phyloP scores from a whole-genome alignment of 129 eudicot species.

The Erigeron canadensis region DNA sequence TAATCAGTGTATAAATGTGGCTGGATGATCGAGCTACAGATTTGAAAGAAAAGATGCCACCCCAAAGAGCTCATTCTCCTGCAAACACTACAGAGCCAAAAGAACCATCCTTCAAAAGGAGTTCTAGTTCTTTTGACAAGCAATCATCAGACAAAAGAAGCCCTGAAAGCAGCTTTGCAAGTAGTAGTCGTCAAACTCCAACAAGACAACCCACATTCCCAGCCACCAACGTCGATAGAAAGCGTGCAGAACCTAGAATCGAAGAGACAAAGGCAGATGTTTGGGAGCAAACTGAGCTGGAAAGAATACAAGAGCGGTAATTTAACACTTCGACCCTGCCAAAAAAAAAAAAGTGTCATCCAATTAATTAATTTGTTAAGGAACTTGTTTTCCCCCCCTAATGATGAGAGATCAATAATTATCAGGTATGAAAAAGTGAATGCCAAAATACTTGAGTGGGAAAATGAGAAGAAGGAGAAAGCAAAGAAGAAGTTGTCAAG shows the following conservation, averaged over 20 bases:
- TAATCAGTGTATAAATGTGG: neutral
- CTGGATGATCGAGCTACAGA: slow-evolving; percentile 20
- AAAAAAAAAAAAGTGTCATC: neutral
- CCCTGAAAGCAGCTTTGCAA: slow-evolving; percentile 26
- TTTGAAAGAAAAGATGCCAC: slow-evolving; percentile 40
- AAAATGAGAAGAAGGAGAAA: slow-evolving; percentile 67
- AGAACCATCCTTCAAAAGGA: slow-evolving; percentile 34
- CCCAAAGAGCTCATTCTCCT: slow-evolving; percentile 28
- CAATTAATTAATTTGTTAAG: neutral
- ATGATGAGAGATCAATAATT: neutral
- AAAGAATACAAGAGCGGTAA: slow-evolving; percentile 58
- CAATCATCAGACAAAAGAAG: slow-evolving; percentile 22
- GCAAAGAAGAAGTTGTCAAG: slow-evolving; percentile 56
- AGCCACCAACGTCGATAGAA: neutral
- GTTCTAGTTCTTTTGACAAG: slow-evolving; percentile 37
- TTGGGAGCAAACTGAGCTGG: slow-evolving; percentile 78
- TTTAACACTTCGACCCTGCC: slow-evolving; percentile 6
- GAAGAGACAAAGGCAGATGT: slow-evolving; percentile 49
- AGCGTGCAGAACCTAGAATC: slow-evolving; percentile 29
- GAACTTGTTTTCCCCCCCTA: neutral
- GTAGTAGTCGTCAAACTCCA: slow-evolving; percentile 1
- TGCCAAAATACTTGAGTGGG: slow-evolving; percentile 76
- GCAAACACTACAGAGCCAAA: slow-evolving; percentile 23
- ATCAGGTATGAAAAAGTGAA: slow-evolving; percentile 68
- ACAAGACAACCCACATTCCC: slow-evolving; percentile 3